Base-by-base conservation (phyloP, 441 rosid genomes). In the Pelargonium exstipulatum region DNA sequence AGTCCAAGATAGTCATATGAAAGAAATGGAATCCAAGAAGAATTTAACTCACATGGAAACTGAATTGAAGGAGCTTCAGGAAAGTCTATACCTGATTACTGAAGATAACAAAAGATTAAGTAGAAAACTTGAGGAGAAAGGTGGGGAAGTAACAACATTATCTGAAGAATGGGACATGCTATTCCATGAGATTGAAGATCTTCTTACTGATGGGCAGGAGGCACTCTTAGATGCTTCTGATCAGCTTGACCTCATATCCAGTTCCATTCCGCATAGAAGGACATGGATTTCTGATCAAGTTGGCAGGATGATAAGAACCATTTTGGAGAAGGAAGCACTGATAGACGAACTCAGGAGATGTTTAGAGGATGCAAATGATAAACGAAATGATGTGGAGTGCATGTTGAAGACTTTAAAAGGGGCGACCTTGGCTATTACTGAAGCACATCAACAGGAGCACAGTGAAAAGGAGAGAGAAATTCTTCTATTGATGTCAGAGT, bases 271-370 rank as follows among this genome's bases (percentile, higher is more conserved):
- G 49, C 86, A 90, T 76, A 91, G 76, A 79, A 87, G 99, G 83
- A 79, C 88, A 66, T 88, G 95, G 96, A 90, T 96, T 74, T 86
- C 97, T 69, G 96, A 90, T 78, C 94, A 90, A 79, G 88, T 93
- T 75, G 84, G 92, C 68, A 79, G 76, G 82, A 77, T 96, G 76
- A 79, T 79, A 64, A 80, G 96, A 76, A 75, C 74, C 64, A 76
- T 92, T 40, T 82, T 90, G 58, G 96, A 93, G 69, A 93, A 86
- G 82, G 97, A 96, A 60, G 60, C 81, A 57, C 71, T 84, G 80
- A 88, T 93, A 69, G 90, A 91, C 79, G 95, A 93, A 77, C 91
- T 96, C 57, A 80, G 92, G 62, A 86, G 83, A 57, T 93, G 90
- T 72, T 83, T 96, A 65, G 92, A 93, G 85, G 93, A 91, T 75